Evolutionary conservation across 164 flowering plant genomes (phyloP).

Genomic region (Berberis vulgaris): DNA sequence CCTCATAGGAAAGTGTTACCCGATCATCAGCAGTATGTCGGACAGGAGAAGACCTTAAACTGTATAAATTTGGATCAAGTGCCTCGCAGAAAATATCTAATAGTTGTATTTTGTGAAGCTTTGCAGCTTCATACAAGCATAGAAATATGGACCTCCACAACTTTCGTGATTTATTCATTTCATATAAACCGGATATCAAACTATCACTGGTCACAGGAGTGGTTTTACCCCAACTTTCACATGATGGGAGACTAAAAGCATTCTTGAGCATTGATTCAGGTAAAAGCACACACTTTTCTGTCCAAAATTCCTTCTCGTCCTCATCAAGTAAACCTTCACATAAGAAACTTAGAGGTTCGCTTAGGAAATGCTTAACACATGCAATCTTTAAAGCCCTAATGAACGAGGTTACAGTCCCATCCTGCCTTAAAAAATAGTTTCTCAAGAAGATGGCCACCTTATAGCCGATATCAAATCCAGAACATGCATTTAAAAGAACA

Average conservation of each 20-base stretch:
- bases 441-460: constrained; percentile 67
- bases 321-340: constrained; percentile 29
- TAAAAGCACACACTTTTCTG: constrained; percentile 22
- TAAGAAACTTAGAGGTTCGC: constrained; percentile 56
- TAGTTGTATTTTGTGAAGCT: constrained; percentile 35
- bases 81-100: constrained; percentile 73
- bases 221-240: constrained; percentile 25
- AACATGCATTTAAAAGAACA: constrained; percentile 46
- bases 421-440: constrained; percentile 69
- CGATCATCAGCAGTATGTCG: constrained; percentile 9
- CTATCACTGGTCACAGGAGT: constrained; percentile 19
- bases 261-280: constrained; percentile 30
- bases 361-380: constrained; percentile 54
- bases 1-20: constrained; percentile 14
- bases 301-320: constrained; percentile 28
- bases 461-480: constrained; percentile 55
- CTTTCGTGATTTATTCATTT: constrained; percentile 37
- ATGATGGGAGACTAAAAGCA: constrained; percentile 45
- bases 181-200: constrained; percentile 35
- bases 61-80: constrained; percentile 45
- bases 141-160: constrained; percentile 52
- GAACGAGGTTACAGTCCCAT: constrained; percentile 82
- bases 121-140: constrained; percentile 76
- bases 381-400: constrained; percentile 86
- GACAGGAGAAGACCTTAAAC: constrained; percentile 18